A percentile compares a stretch with the other conserved stretches of the same genome.
phyloP scores from a whole-genome alignment of 768 basidiomycete species.

The Ramaria sp. region DNA sequence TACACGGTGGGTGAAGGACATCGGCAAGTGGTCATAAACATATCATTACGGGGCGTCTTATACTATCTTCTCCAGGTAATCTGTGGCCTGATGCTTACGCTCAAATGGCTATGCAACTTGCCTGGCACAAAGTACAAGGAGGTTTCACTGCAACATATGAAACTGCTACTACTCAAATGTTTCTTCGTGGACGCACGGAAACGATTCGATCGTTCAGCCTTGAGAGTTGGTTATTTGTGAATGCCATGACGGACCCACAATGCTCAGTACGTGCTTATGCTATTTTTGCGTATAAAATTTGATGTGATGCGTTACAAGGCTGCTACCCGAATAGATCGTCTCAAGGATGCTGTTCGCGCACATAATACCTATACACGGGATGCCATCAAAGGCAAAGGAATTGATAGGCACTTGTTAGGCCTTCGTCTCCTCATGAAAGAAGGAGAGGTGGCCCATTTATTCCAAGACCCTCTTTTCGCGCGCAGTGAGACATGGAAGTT shows the following conservation, averaged over 20 bases:
- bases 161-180: conserved; percentile 80
- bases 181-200: conserved; percentile 82
- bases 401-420: conserved; percentile 88
- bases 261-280: conserved; percentile 30
- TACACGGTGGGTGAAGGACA: conserved; percentile 72
- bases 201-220: conserved; percentile 67
- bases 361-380: conserved; percentile 67
- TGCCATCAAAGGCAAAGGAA: conserved; percentile 72
- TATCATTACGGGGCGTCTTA: not conserved
- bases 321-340: conserved; percentile 31
- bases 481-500: conserved; percentile 78
- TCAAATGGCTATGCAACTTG: conserved; percentile 86
- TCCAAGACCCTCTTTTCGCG: conserved; percentile 68
- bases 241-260: conserved; percentile 52
- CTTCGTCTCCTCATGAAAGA: conserved; percentile 53
- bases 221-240: conserved; percentile 69
- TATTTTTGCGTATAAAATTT: not conserved
- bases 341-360: conserved; percentile 56
- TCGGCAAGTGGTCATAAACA: conserved; percentile 35
- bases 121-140: conserved; percentile 73
- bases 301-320: conserved; percentile 17
- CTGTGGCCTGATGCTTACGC: conserved; percentile 74
- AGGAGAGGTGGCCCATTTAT: conserved; percentile 49
- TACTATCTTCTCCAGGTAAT: conserved; percentile 26
- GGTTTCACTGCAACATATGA: conserved; percentile 86